These are phyloP conservation scores for Neocucurbitaria cava DNA, from an alignment of 2,329 filamentous ascomycete genomes.

Conservation along the genomic window DNA sequence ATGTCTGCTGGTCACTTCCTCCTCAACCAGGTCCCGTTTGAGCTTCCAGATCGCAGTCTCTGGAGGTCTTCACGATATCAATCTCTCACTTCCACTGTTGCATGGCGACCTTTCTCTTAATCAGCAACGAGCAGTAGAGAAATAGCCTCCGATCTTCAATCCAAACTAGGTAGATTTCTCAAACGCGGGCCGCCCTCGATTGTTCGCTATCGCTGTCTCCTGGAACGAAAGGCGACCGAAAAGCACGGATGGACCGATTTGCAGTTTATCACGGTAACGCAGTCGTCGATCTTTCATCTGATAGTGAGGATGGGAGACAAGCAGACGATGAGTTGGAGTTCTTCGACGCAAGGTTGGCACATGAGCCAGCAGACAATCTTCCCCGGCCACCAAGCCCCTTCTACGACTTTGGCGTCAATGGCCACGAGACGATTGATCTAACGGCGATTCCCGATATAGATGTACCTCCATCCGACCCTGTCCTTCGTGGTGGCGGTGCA, in stretches of 20 bases:
- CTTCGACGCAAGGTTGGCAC: constrained; percentile 8
- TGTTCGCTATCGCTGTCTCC: neutral
- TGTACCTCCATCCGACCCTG: constrained; percentile 20
- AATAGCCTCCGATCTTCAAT: neutral
- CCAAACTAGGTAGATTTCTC: neutral
- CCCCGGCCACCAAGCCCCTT: constrained; percentile 8
- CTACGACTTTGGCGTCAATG: constrained; percentile 1
- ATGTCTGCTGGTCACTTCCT: constrained; percentile 8
- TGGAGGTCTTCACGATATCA: neutral
- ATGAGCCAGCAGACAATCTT: constrained; percentile 5
- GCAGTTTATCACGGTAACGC: constrained; percentile 6
- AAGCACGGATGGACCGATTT: constrained; percentile 16
- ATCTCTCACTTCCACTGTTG: neutral
- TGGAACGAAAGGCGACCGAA: neutral
- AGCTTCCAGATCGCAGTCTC: neutral
- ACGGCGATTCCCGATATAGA: constrained; percentile 33
- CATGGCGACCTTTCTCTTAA: neutral
- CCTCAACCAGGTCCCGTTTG: neutral
- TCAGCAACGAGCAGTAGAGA: neutral
- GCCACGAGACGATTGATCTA: constrained; percentile 25
- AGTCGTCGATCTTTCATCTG: constrained; percentile 32
- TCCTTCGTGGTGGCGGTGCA: neutral
- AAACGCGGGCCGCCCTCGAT: neutral
- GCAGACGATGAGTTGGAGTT: constrained; percentile 6
- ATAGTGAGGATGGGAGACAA: constrained; percentile 24